phyloP scores from a whole-genome alignment of 805 yeast species.

The Saccharomycopsis microspora region DNA sequence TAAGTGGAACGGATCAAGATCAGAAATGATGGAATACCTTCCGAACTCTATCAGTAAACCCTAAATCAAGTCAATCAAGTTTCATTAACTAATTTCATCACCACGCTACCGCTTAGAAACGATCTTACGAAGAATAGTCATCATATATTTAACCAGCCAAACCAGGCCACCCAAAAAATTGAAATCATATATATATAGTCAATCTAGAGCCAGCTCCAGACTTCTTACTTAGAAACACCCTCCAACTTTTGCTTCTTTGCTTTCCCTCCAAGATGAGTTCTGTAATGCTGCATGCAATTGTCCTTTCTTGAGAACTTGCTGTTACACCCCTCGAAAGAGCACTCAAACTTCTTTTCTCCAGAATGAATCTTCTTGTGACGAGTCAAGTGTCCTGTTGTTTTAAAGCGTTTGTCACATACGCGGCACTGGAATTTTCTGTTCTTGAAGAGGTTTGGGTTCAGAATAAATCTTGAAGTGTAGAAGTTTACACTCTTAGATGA shows the following conservation, averaged over 20 bases:
- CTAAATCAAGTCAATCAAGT: too few species aligned
- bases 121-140: not conserved
- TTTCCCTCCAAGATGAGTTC: conserved; percentile 8
- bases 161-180: too few species aligned
- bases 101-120: not conserved
- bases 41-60: too few species aligned
- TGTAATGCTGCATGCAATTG: conserved; percentile 16
- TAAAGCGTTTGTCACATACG: conserved; percentile 41
- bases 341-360: conserved; percentile 58
- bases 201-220: too few species aligned
- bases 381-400: conserved; percentile 66
- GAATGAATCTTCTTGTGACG: conserved; percentile 65
- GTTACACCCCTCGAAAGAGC: conserved; percentile 42
- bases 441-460: conserved; percentile 13
- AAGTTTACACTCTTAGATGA: conserved; percentile 1
- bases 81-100: too few species aligned
- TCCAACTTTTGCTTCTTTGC: not conserved
- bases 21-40: too few species aligned
- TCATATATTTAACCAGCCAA: not conserved
- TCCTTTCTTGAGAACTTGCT: conserved; percentile 16
- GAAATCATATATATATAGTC: too few species aligned
- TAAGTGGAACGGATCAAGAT: too few species aligned
- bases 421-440: conserved; percentile 16
- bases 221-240: not conserved
- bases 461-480: conserved; percentile 15